phyloP scores from a whole-genome alignment of 331 rosid genomes.

The Dryas integrifolia region DNA sequence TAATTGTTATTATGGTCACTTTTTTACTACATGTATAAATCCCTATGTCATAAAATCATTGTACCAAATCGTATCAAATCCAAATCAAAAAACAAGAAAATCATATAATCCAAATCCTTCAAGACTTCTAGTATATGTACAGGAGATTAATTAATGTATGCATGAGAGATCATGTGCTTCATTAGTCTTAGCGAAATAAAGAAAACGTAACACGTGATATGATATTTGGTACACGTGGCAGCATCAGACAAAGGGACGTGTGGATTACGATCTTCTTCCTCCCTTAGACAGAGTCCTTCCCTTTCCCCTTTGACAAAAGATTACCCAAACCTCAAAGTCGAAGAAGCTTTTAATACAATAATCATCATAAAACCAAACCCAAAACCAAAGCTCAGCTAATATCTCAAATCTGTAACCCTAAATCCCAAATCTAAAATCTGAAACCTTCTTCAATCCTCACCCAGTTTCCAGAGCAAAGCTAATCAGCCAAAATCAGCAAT shows the following conservation, averaged over 20 bases:
- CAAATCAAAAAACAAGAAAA: too few species aligned
- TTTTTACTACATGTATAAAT: too few species aligned
- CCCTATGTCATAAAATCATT: too few species aligned
- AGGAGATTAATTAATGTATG: neutral
- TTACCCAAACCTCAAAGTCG: neutral
- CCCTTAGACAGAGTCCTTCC: neutral
- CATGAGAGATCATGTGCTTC: neutral
- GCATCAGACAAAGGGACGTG: conserved; percentile 1
- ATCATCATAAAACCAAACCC: neutral
- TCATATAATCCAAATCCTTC: too few species aligned
- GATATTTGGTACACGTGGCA: conserved; percentile 3
- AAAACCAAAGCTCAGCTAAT: neutral
- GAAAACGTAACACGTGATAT: neutral
- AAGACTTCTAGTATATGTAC: neutral
- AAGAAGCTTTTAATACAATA: too few species aligned
- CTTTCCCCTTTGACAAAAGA: neutral
- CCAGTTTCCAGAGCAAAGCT: neutral
- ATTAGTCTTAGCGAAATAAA: neutral
- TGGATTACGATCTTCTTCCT: neutral
- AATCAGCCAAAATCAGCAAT: conserved; percentile 15
- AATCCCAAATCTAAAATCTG: neutral
- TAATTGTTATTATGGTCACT: too few species aligned
- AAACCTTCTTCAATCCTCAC: neutral
- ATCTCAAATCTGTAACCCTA: neutral
- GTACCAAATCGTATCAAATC: too few species aligned